phyloP scores from a whole-genome alignment of 148 eudicot species.

The Fagopyrum homotropicum region DNA sequence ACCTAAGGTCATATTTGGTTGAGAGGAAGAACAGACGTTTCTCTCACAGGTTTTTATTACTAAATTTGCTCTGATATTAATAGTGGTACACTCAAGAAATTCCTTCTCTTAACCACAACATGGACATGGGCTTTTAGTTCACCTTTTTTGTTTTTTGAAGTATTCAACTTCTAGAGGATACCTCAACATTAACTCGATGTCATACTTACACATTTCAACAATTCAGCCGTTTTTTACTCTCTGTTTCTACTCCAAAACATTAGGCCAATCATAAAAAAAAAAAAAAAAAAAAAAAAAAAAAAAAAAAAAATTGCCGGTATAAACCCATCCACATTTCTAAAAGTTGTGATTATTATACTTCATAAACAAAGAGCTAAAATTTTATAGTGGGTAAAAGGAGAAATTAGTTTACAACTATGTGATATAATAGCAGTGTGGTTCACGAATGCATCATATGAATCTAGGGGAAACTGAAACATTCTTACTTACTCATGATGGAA shows the following conservation, averaged over 20 bases:
- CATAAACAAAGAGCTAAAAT: neutral
- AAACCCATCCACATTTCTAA: neutral
- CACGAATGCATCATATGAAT: neutral
- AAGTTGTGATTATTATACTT: neutral
- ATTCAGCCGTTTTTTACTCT: neutral
- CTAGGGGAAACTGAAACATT: neutral
- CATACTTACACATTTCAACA: neutral
- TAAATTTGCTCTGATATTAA: neutral
- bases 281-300: too few species aligned
- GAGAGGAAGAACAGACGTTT: neutral
- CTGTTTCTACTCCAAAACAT: neutral
- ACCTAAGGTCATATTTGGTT: neutral
- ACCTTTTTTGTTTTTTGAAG: neutral
- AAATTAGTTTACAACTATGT: neutral
- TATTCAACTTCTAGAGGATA: neutral
- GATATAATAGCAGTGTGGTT: neutral
- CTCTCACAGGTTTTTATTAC: neutral
- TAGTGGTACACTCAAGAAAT: neutral
- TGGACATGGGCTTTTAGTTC: neutral
- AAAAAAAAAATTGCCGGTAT: too few species aligned
- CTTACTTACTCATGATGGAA: slow-evolving; percentile 90
- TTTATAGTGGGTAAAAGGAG: neutral
- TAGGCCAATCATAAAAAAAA: neutral
- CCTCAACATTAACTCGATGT: neutral
- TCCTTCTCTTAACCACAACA: neutral